Base-by-base conservation (phyloP, 768 basidiomycete species). In the Psilocybe tampanensis region DNA sequence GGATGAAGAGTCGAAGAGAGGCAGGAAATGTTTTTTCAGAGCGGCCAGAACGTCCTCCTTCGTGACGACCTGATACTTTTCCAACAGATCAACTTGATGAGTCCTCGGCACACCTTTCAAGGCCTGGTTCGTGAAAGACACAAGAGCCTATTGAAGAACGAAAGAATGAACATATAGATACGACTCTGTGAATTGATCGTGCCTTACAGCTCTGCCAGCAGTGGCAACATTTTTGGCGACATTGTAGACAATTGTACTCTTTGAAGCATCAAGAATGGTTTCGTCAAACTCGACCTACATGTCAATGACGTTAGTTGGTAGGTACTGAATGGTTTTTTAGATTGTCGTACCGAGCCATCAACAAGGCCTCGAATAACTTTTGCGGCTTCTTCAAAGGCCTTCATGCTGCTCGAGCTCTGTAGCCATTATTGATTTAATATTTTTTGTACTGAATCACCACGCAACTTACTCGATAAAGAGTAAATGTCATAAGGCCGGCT, bases 71-170 rank as follows among this genome's bases (percentile, higher is more conserved):
- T 94, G 89, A 65, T 86, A 90, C 66, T 86, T 85, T 62, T 88
- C 83, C 44, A 96, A 78, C n/a, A 94, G 80, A 52, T 88, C 81
- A 22, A 90, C 77, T 63, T 90, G 88, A 66, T 90, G 78, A 58
- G 86, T 83, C 66, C 88, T 86, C 5, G 88, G 74, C 9, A 98
- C 83, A 29, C 87, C 90, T 67, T 91, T 92, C n/a, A 99, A 78
- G 0, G 88, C 91, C 76, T 97, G 93, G 72, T 98, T 95, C 26
- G 81, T 77, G 73, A 97, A 98, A 0, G 94, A 96, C 22, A 83
- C 80, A 36, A 83, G 69, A 0, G 94, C 94, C 93, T 94, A 64
- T 3, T 47, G 5, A 52, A 58, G 12, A 45, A 29, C 49, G 22
- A 45, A 52, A 58, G 12, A 45, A 29, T 51, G 22, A 45, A 19